phyloP scores from a whole-genome alignment of 768 basidiomycete genomes.

The Termitomyces sp. region DNA sequence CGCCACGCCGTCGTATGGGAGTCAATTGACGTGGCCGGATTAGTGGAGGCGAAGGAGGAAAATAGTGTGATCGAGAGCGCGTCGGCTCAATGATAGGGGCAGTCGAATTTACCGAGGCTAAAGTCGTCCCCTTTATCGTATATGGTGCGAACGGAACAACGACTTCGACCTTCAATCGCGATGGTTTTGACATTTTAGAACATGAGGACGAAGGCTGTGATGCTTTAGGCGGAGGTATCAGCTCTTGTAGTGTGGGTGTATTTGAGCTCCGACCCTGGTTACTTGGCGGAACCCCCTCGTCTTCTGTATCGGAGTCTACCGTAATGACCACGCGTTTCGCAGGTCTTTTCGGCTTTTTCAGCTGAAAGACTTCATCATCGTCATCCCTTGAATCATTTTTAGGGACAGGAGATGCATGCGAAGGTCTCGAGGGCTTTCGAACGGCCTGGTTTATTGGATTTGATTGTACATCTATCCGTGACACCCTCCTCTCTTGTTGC shows the following conservation, averaged over 20 bases:
- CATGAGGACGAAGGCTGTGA: conserved; percentile 9
- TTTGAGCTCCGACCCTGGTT: conserved; percentile 11
- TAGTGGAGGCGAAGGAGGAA: conserved; percentile 24
- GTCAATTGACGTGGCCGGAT: conserved; percentile 59
- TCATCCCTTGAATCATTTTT: conserved; percentile 19
- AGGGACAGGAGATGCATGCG: background rate
- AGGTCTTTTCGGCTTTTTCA: conserved; percentile 21
- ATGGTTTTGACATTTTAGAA: conserved; percentile 9
- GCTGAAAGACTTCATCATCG: conserved; percentile 14
- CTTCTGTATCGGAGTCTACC: conserved; percentile 42
- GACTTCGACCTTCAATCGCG: conserved; percentile 30
- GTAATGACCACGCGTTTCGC: conserved; percentile 24
- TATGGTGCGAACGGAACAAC: conserved; percentile 36
- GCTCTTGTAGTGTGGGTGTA: background rate
- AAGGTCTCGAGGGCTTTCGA: background rate
- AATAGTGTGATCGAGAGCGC: conserved; percentile 14
- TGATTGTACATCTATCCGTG: conserved; percentile 35
- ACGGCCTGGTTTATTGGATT: conserved; percentile 22
- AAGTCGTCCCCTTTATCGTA: conserved; percentile 18
- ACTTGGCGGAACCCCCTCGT: conserved; percentile 11
- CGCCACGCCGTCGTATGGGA: conserved; percentile 49
- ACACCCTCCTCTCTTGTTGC: conserved; percentile 57
- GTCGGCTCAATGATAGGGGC: conserved; percentile 6
- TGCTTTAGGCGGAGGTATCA: background rate
- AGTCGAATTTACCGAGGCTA: conserved; percentile 13